Evolutionary conservation across 768 basidiomycete genomes (phyloP).

Genomic region (Postia placenta): DNA sequence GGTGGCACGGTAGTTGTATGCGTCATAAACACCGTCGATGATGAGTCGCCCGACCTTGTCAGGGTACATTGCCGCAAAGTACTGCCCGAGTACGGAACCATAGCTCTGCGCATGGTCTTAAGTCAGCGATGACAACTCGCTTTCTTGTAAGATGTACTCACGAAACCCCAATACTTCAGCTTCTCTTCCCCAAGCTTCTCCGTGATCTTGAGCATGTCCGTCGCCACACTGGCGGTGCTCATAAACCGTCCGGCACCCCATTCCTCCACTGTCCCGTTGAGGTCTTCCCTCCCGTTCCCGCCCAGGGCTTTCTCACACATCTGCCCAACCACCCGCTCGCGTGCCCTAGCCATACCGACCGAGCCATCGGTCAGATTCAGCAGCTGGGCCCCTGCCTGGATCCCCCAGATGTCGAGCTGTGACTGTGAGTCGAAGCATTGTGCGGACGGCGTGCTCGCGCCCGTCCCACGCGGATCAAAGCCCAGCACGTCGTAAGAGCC

Average conservation of each 20-base stretch:
- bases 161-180: slow-evolving; percentile 27
- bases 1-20: slow-evolving; percentile 14
- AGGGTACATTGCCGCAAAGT: slow-evolving; percentile 27
- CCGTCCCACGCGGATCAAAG: slow-evolving; percentile 17
- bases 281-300: slow-evolving; percentile 5
- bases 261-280: slow-evolving; percentile 10
- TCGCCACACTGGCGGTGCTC: slow-evolving; percentile 22
- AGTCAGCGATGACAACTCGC: neutral
- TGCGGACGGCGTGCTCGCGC: slow-evolving; percentile 15
- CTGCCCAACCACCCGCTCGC: slow-evolving; percentile 3
- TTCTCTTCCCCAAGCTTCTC: slow-evolving; percentile 23
- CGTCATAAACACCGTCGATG: slow-evolving; percentile 27
- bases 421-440: slow-evolving; percentile 10
- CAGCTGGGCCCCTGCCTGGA: slow-evolving; percentile 6
- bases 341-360: slow-evolving; percentile 2
- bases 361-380: slow-evolving; percentile 12
- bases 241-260: slow-evolving; percentile 17
- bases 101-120: slow-evolving; percentile 8
- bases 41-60: slow-evolving; percentile 25
- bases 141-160: neutral
- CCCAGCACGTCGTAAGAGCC: slow-evolving; percentile 15
- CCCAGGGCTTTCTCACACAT: slow-evolving; percentile 12
- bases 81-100: slow-evolving; percentile 15
- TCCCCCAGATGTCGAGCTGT: slow-evolving; percentile 7
- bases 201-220: slow-evolving; percentile 26